phyloP scores from a whole-genome alignment of 306 rosid genomes.

The Adenanthera pavonina region DNA sequence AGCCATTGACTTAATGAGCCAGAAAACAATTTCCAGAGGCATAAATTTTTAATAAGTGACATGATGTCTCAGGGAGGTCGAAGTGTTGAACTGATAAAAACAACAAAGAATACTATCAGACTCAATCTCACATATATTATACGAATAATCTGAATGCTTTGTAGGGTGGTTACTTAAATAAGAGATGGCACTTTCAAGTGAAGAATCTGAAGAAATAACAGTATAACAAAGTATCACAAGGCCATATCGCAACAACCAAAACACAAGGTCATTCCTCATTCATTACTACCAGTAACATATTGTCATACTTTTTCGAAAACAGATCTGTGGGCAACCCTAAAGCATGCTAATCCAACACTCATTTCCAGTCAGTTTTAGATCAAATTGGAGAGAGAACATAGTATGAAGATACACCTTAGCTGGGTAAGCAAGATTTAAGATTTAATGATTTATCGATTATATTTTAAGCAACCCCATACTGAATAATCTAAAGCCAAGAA shows the following conservation, averaged over 20 bases:
- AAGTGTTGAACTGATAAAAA: conserved; percentile 1
- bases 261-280: not conserved
- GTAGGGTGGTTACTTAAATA: not conserved
- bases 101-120: not conserved
- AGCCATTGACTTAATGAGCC: not conserved
- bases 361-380: not conserved
- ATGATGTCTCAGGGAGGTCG: not conserved
- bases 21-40: not conserved
- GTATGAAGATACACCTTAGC: not conserved
- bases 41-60: not conserved
- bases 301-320: not conserved
- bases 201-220: conserved; percentile 33
- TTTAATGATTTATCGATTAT: not conserved
- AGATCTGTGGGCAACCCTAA: not conserved
- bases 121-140: conserved; percentile 3
- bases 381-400: not conserved
- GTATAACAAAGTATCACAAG: conserved; percentile 14
- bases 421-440: not conserved
- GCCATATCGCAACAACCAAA: conserved; percentile 9
- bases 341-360: conserved; percentile 21
- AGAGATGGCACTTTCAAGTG: conserved; percentile 18
- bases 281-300: conserved; percentile 3
- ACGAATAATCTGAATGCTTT: conserved; percentile 16
- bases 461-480: conserved; percentile 13
- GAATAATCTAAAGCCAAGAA: conserved; percentile 20